These are phyloP conservation scores for Naganishia friedmannii DNA, from an alignment of 768 basidiomycete genomes.

Conservation along the genomic window DNA sequence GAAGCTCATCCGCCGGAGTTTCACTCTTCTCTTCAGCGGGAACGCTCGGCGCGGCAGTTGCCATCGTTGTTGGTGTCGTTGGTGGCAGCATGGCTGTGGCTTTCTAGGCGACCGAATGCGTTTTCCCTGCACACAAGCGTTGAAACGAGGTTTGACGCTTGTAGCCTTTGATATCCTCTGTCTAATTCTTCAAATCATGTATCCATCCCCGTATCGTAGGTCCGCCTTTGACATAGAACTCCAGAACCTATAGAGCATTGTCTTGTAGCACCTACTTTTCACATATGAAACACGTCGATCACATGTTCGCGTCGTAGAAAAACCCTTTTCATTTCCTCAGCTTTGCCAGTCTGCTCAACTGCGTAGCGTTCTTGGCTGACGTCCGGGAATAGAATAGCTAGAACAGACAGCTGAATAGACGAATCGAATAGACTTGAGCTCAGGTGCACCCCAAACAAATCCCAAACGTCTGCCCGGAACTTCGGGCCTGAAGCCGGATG, in stretches of 20 bases:
- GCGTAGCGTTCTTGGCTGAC: too few species aligned
- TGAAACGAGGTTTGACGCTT: not conserved
- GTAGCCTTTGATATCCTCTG: not conserved
- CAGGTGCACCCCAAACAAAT: not conserved
- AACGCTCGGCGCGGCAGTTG: slow-evolving; percentile 22
- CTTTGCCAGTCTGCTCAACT: too few species aligned
- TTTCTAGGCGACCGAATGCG: not conserved
- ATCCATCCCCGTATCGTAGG: too few species aligned
- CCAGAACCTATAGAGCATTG: too few species aligned
- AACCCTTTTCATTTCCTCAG: too few species aligned
- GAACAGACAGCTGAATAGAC: too few species aligned
- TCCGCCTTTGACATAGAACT: too few species aligned
- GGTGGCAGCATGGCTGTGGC: slow-evolving; percentile 13
- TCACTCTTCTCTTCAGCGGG: slow-evolving; percentile 26
- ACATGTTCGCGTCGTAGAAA: too few species aligned
- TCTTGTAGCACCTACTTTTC: too few species aligned
- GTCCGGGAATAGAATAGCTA: too few species aligned
- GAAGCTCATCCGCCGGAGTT: not conserved
- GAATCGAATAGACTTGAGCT: not conserved
- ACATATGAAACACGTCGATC: too few species aligned
- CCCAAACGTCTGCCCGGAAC: not conserved
- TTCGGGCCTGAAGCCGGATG: slow-evolving; percentile 2
- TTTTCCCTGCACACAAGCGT: too few species aligned
- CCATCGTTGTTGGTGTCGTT: slow-evolving; percentile 31
- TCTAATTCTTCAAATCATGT: not conserved